These are phyloP conservation scores for Trichomonas tenax DNA, from an alignment of 208 protist species.

Conservation along the genomic window DNA sequence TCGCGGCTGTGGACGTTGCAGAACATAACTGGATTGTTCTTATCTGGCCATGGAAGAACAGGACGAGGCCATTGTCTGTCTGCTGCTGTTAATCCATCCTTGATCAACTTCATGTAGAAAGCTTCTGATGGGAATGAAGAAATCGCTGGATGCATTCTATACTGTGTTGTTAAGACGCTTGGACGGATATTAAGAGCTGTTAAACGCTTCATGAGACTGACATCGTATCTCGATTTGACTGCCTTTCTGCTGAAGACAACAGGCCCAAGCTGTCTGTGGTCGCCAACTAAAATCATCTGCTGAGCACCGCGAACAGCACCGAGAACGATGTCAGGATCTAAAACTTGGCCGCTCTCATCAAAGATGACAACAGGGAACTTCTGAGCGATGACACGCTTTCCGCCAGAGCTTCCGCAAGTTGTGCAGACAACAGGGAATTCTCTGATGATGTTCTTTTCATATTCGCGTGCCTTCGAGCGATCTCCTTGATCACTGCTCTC, in stretches of 20 bases:
- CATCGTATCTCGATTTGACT: conserved; percentile 58
- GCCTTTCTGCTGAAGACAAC: conserved; percentile 78
- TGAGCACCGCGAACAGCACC: conserved; percentile 69
- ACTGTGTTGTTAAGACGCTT: conserved; percentile 24
- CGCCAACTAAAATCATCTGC: conserved; percentile 68
- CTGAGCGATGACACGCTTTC: conserved; percentile 58
- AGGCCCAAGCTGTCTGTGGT: conserved; percentile 85
- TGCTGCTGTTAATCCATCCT: neutral
- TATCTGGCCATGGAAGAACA: neutral
- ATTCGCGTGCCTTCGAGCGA: neutral
- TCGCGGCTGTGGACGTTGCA: neutral
- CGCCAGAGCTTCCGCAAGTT: conserved; percentile 77
- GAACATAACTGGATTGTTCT: neutral
- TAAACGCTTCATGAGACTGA: conserved; percentile 82
- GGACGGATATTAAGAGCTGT: conserved; percentile 63
- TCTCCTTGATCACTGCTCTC: conserved; percentile 48
- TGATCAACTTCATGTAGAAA: conserved; percentile 26
- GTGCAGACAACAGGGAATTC: conserved; percentile 76
- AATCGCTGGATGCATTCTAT: conserved; percentile 35
- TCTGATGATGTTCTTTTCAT: conserved; percentile 30
- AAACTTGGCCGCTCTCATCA: conserved; percentile 74
- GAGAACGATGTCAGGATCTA: conserved; percentile 83
- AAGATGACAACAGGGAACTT: conserved; percentile 74
- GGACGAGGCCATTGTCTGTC: neutral
- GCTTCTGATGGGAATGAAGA: neutral